Evolutionary conservation across 331 rosid genomes (phyloP).

Genomic region (Rosa hybrid): DNA sequence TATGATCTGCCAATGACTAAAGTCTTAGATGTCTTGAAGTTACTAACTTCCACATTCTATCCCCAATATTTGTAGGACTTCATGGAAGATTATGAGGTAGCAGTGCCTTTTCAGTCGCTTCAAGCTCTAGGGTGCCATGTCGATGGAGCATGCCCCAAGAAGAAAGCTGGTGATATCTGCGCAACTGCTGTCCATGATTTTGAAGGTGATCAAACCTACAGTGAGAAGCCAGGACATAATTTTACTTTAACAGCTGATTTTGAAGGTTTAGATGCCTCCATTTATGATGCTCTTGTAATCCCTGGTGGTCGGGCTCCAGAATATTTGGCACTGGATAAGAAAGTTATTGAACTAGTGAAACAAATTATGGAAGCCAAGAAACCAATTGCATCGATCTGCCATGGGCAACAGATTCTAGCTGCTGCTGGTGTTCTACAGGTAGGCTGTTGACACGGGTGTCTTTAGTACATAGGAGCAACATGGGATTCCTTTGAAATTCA

Average conservation of each 20-base stretch:
- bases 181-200: conserved; percentile 84
- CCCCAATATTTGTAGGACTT: conserved; percentile 50
- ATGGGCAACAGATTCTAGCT: conserved; percentile 81
- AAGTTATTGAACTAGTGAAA: conserved; percentile 62
- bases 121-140: conserved; percentile 89
- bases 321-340: conserved; percentile 60
- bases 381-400: conserved; percentile 91
- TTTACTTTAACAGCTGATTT: conserved; percentile 62
- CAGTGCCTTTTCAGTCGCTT: conserved; percentile 86
- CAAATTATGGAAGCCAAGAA: conserved; percentile 69
- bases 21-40: neutral
- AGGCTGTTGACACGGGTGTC: conserved; percentile 14
- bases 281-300: conserved; percentile 79
- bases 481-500: neutral
- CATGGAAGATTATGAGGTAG: conserved; percentile 90
- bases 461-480: neutral
- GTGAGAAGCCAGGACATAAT: conserved; percentile 74
- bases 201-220: conserved; percentile 93
- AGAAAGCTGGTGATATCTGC: conserved; percentile 76
- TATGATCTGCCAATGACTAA: neutral
- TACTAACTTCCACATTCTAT: conserved; percentile 2
- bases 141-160: conserved; percentile 80
- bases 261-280: conserved; percentile 52
- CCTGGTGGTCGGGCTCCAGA: conserved; percentile 94
- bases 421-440: conserved; percentile 91